These are phyloP conservation scores for Russula brevipes DNA, from an alignment of 768 basidiomycete species.

Conservation along the genomic window DNA sequence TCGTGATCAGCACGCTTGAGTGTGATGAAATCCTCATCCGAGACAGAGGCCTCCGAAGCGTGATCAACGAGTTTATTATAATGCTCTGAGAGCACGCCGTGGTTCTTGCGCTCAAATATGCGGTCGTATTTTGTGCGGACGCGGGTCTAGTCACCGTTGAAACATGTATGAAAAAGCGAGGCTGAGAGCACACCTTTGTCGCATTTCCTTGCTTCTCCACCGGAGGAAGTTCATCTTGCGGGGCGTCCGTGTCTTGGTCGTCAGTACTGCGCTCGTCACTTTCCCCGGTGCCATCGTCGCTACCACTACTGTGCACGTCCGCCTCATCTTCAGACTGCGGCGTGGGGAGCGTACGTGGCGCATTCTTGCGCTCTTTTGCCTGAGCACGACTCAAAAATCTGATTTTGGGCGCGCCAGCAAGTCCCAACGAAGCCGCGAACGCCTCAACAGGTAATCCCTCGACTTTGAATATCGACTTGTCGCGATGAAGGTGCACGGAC, in stretches of 20 bases:
- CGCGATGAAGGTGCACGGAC: conserved; percentile 87
- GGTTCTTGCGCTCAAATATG: conserved; percentile 97
- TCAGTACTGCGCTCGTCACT: neutral
- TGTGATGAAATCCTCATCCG: conserved; percentile 84
- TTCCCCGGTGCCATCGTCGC: neutral
- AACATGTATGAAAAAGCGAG: neutral
- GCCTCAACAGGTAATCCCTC: conserved; percentile 73
- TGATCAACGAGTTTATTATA: conserved; percentile 85
- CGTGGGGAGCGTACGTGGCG: conserved; percentile 42
- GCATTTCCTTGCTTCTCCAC: conserved; percentile 1
- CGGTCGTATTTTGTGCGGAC: conserved; percentile 94
- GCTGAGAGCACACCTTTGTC: neutral
- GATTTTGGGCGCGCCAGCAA: conserved; percentile 94
- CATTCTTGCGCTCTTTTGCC: conserved; percentile 75
- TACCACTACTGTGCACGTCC: conserved; percentile 13
- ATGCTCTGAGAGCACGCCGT: conserved; percentile 84
- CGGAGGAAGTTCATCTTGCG: neutral
- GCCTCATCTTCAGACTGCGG: conserved; percentile 32
- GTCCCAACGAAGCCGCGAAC: conserved; percentile 84
- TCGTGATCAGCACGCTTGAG: conserved; percentile 89
- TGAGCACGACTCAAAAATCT: conserved; percentile 71
- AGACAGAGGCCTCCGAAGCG: conserved; percentile 37
- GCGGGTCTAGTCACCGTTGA: conserved; percentile 23
- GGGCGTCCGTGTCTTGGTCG: neutral
- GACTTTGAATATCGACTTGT: conserved; percentile 89